phyloP scores from a whole-genome alignment of 2,329 filamentous ascomycete genomes.

The Trichoderma koningiopsis region DNA sequence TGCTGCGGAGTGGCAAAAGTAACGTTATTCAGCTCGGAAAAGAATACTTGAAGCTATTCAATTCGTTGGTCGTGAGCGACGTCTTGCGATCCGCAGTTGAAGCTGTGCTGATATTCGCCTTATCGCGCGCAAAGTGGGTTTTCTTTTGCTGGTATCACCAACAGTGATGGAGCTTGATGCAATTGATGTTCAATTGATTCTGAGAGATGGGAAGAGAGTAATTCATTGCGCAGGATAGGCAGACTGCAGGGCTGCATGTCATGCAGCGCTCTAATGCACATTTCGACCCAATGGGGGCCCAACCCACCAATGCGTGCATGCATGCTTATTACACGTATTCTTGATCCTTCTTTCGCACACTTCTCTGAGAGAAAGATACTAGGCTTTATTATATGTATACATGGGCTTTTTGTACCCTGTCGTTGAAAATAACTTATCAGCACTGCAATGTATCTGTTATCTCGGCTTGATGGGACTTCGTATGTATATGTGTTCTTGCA shows the following conservation, averaged over 20 bases:
- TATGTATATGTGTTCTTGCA: no score
- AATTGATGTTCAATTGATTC: neutral
- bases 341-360: neutral
- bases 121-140: neutral
- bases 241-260: constrained; percentile 12
- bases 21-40: neutral
- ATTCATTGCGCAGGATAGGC: neutral
- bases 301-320: constrained; percentile 5
- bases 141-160: neutral
- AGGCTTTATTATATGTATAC: neutral
- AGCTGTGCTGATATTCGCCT: neutral
- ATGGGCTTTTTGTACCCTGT: neutral
- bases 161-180: neutral
- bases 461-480: neutral
- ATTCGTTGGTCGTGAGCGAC: neutral
- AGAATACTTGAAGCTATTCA: neutral
- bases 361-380: neutral
- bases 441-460: neutral
- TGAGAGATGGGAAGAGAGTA: neutral
- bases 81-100: neutral
- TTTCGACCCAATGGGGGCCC: constrained; percentile 22
- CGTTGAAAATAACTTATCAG: neutral
- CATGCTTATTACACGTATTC: neutral
- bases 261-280: constrained; percentile 15
- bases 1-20: neutral